Evolutionary conservation across 106 monocot species (phyloP), one percentile per base, ranked within the genome.

Genomic region (Apostasia shenzhenica): DNA sequence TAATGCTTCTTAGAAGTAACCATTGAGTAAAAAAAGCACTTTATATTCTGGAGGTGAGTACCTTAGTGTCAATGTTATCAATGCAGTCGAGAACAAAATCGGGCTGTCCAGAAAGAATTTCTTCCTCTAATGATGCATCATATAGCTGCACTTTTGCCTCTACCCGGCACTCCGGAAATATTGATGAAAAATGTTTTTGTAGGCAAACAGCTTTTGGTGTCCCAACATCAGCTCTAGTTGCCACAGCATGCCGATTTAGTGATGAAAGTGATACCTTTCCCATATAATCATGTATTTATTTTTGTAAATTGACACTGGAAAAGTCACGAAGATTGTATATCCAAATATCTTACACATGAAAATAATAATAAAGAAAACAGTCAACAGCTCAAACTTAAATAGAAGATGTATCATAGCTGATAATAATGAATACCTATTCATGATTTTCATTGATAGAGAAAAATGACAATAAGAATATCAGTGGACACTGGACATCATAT

Each of bases 1-100:
- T 26, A 26, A 26, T 26, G 26, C 26, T 26, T 26, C 26, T 26
- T 26, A 26, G 26, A 26, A 26, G 26, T 26, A 26, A 26, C 26
- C 26, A 26, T 26, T 26, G 26, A 26, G 26, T 26, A 26, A 26
- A 26, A 26, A 26, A 26, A 26, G 26, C 26, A 26, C 26, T 26
- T 26, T 26, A 26, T 26, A 26, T 26, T 26, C 26, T 26, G 26
- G 26, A 26, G 26, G 26, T 26, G 26, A 26, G 6, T 73, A 97
- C 97, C 84, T 97, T 97, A 8, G 97, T 97, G 63, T 97, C 97
- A 70, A 97, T 97, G 61, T 97, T 97, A 81, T 97, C 97, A 61
- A 97, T 97, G 83, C 92, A 97, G 75, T 97, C 97, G 62, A 97
- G 88, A 72, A 97, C 85, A 79, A 85, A 97, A 73, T 92, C 92